Evolutionary conservation across 495 filamentous ascomycete genomes (phyloP), one percentile per base, ranked within the genome.

Genomic region (Neurospora africana): DNA sequence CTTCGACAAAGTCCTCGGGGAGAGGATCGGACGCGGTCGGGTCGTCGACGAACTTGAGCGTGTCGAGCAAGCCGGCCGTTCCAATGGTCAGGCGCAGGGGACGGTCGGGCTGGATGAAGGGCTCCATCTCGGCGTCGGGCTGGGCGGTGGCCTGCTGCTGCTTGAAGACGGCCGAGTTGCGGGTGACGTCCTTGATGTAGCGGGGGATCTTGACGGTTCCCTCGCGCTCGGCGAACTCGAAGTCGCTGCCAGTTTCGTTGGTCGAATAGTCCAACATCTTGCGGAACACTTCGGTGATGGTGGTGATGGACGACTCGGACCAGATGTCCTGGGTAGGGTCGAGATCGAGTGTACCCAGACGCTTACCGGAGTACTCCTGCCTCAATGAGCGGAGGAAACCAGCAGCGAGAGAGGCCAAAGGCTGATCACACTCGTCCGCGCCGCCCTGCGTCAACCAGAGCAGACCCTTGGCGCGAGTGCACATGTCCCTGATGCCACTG

Each of bases 381-480:
- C 79, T 73, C 30, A 82, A 65, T 5, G 79, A 77, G 9, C 81
- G 74, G 3, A 81, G 76, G 37, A 82, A 79, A 0, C 81, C 81
- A 4, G 76, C 67, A 8, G 78, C 77, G 5, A 82, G 77, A 23
- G 74, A 74, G 1, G 74, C 68, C 9, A 78, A 72, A 5, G 81
- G 81, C 6, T 77, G 72, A 0, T 71, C 71, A 35, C 69, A 73
- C 37, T 75, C 73, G 8, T 72, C 72, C 3, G 69, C 81, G 35
- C 86, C 86, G 0, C 88, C 87, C 38, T 83, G 77, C 6, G 89
- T 78, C 19, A 90, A 47, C 76, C 89, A 89, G 11, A 84, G 79
- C 2, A 82, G 74, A 9, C 83, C 79, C n/a, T 79, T 73, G 5
- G 75, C 70, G n/a, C 74, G 68, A 0, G 75, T 76, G 68, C 74